Base-by-base conservation (phyloP, 176 grass and related monocot genomes). In the Avena eriantha region DNA sequence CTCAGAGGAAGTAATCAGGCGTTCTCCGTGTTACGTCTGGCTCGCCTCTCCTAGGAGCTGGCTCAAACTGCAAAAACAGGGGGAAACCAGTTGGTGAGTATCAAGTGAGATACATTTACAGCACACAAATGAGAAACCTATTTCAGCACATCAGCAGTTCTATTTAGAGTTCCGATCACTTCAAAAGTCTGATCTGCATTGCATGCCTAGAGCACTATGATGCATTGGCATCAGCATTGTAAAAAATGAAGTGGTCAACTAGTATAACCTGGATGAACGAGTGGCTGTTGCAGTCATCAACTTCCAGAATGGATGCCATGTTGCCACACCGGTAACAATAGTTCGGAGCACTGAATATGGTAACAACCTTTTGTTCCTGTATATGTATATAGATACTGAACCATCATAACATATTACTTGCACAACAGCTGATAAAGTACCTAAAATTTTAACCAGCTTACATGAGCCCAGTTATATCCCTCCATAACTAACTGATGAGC, bases 381-480 rank as follows among this genome's bases (percentile, higher is more conserved):
- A 86, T 66, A 69, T 5, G 49, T 86, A 86, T 66, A 69, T 5
- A 43, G n/a, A 49, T 21, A 29, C 75, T 60, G 39, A 76, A 78
- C 49, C 29, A 71, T 82, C 69, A 87, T 17, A 51, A 72, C 53
- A 84, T 7, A 46, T 51, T 14, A 63, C 59, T 69, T 43, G 54
- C 73, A 84, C 24, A 83, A 71, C 16, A 86, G 67, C 24, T 59
- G n/a, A 63, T 50, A 24, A 61, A 84, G 78, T 68, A 69, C 77
- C 12, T 59, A 70, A 85, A 10, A 72, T 73, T 83, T 65, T 74
- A 77, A 56, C 16, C 76, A 69, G 67, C 79, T 92, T 98, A 98
- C 95, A 95, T 98, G 95, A 82, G 91, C 95, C 95, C 95, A 98
- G 84, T 98, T 98, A 71, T 95, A 98, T 76, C 96, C 96, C 61